Percentiles rank a stretch among this genome's conserved stretches.
Conservation (phyloP, 1,139 yeast species). For the Geotrichum klebahnii region DNA sequence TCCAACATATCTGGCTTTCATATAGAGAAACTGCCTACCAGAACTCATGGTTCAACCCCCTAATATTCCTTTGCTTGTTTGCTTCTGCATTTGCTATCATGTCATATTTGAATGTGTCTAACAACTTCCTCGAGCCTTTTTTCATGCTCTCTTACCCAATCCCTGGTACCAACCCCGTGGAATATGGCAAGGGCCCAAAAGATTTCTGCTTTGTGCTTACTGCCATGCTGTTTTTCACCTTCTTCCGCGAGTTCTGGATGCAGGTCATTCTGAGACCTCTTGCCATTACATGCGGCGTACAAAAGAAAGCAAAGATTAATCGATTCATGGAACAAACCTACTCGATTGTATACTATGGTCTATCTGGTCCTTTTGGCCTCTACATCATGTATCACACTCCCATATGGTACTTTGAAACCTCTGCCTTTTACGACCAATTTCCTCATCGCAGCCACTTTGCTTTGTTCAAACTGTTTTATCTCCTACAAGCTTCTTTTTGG, state of each 20-base stretch:
- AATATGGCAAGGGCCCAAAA: conserved; percentile 80
- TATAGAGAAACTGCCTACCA: conserved; percentile 60
- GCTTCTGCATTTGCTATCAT: conserved; percentile 35
- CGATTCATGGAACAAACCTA: conserved; percentile 94
- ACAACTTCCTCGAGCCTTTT: conserved; percentile 63
- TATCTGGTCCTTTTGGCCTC: conserved; percentile 81
- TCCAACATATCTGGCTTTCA: conserved; percentile 46
- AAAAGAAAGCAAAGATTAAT: conserved; percentile 54
- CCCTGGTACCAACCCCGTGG: conserved; percentile 26
- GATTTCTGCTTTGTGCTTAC: conserved; percentile 77
- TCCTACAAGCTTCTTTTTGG: conserved; percentile 96
- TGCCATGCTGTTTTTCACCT: conserved; percentile 83
- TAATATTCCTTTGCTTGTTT: conserved; percentile 43
- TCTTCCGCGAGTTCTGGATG: conserved; percentile 87
- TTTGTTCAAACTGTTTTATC: conserved; percentile 72
- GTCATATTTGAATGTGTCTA: conserved; percentile 36
- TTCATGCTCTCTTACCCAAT: conserved; percentile 64
- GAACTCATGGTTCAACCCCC: conserved; percentile 77
- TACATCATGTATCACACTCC: conserved; percentile 82
- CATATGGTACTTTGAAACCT: conserved; percentile 83
- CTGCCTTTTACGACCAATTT: conserved; percentile 69
- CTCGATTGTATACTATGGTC: conserved; percentile 72
- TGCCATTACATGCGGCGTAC: conserved; percentile 54
- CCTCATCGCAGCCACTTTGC: conserved; percentile 78
- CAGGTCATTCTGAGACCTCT: conserved; percentile 72